Evolutionary conservation across 441 rosid species (phyloP).

Genomic region (Macaranga tanarius): DNA sequence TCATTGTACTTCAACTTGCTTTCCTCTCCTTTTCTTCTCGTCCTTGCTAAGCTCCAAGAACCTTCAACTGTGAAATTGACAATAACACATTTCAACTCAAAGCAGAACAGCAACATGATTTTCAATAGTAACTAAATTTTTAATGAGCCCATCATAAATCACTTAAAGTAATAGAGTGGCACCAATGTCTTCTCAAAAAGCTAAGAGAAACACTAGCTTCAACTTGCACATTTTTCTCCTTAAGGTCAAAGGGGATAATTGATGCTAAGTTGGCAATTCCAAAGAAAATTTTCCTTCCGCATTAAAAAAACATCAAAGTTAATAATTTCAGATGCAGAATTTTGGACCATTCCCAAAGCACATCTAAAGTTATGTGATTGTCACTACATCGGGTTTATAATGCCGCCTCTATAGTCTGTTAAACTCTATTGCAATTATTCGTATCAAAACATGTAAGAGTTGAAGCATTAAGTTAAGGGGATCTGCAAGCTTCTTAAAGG

Average conservation of each 20-base stretch:
- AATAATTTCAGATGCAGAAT: not conserved
- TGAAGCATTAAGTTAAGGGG: not conserved
- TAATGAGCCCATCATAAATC: too few relatives aligned
- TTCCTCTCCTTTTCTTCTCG: conserved; percentile 42
- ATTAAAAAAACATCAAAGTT: not conserved
- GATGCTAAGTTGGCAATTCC: not conserved
- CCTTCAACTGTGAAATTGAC: conserved; percentile 60
- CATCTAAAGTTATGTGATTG: not conserved
- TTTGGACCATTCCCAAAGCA: not conserved
- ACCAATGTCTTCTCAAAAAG: too few relatives aligned
- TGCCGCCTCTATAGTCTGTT: not conserved
- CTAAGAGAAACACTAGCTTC: too few relatives aligned
- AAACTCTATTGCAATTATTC: not conserved
- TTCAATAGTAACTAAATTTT: too few relatives aligned
- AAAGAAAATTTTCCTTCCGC: not conserved
- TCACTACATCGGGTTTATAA: not conserved
- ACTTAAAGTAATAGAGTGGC: too few relatives aligned
- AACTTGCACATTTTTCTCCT: too few relatives aligned
- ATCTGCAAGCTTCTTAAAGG: not conserved
- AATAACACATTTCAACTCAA: conserved; percentile 8
- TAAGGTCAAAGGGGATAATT: not conserved
- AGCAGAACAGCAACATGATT: not conserved
- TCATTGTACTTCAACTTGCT: conserved; percentile 29
- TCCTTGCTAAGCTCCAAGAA: conserved; percentile 60
- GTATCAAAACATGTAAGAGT: not conserved